Conservation (phyloP, 2,329 filamentous ascomycete species). For the Fusarium odoratissimum region DNA sequence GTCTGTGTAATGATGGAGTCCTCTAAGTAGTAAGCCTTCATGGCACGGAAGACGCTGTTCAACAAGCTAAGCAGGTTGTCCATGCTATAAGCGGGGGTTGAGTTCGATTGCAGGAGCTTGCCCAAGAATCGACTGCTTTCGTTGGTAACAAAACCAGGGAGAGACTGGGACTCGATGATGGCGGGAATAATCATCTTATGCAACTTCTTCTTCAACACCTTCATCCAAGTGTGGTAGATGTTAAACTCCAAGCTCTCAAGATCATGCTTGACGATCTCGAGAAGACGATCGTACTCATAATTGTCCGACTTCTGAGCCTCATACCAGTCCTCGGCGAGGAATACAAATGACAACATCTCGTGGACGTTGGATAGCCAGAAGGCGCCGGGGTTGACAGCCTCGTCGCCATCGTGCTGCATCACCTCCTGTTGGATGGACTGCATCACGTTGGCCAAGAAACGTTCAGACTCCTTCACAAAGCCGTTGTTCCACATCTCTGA, state of each 20-base stretch:
- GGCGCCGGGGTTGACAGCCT: slow-evolving; percentile 94
- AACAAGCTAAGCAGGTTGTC: slow-evolving; percentile 95
- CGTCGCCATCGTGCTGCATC: slow-evolving; percentile 98
- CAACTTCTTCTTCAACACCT: slow-evolving; percentile 98
- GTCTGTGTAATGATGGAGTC: slow-evolving; percentile 96
- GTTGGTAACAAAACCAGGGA: slow-evolving; percentile 98
- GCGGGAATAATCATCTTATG: slow-evolving; percentile 99
- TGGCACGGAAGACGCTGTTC: slow-evolving; percentile 97
- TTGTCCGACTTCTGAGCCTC: slow-evolving; percentile 99
- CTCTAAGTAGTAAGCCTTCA: slow-evolving; percentile 98
- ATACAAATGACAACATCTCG: slow-evolving; percentile 99
- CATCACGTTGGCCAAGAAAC: slow-evolving; percentile 99
- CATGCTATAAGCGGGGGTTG: slow-evolving; percentile 97
- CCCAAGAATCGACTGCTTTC: slow-evolving; percentile 98
- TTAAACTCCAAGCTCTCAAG: slow-evolving; percentile 99
- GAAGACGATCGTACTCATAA: slow-evolving; percentile 95
- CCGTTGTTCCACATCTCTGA: slow-evolving; percentile 99
- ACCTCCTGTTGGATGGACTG: slow-evolving; percentile 99
- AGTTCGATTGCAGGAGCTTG: slow-evolving; percentile 93
- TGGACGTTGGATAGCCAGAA: slow-evolving; percentile 99
- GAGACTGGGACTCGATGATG: slow-evolving; percentile 98
- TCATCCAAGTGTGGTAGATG: slow-evolving; percentile 99
- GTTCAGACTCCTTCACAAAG: slow-evolving; percentile 98
- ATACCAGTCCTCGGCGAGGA: slow-evolving; percentile 99
- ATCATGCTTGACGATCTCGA: slow-evolving; percentile 99